Conservation (phyloP, 1,139 yeast species). For the Diutina siamensis region DNA sequence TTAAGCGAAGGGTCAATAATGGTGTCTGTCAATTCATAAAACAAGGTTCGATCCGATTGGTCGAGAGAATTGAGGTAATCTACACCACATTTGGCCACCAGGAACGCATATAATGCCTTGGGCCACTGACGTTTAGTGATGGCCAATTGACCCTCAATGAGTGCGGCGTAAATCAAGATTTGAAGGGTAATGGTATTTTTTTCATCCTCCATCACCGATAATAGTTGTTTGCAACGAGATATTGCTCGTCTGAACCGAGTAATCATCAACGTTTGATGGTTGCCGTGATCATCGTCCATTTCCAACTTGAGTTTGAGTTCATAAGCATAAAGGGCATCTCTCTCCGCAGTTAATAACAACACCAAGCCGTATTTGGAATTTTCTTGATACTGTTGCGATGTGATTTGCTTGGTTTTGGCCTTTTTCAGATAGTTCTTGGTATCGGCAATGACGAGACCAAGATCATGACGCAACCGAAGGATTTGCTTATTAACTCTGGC, state of each 20-base stretch:
- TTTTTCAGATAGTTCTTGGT: conserved; percentile 41
- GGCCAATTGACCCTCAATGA: conserved; percentile 49
- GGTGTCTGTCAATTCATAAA: conserved; percentile 46
- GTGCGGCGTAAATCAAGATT: conserved; percentile 42
- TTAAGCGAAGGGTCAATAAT: conserved; percentile 61
- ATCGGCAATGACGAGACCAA: conserved; percentile 45
- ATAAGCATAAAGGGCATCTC: conserved; percentile 57
- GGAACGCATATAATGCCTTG: conserved; percentile 37
- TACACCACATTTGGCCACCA: conserved; percentile 52
- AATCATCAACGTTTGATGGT: conserved; percentile 41
- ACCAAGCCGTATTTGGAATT: conserved; percentile 38
- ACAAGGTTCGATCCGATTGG: conserved; percentile 20
- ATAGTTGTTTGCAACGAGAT: conserved; percentile 30
- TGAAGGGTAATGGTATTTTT: conserved; percentile 8
- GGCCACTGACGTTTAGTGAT: conserved; percentile 52
- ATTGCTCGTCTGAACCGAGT: conserved; percentile 63
- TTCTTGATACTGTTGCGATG: conserved; percentile 32
- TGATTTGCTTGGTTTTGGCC: conserved; percentile 30
- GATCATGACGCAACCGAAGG: conserved; percentile 43
- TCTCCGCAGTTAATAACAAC: conserved; percentile 47
- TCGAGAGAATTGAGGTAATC: conserved; percentile 25
- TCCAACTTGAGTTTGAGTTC: conserved; percentile 51
- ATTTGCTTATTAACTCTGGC: conserved; percentile 34
- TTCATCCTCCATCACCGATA: conserved; percentile 9
- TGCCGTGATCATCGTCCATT: conserved; percentile 29